A percentile compares a stretch with the other conserved stretches of the same genome.
These are phyloP conservation scores for Leishmania major DNA, from an alignment of 208 protist genomes.

Conservation along the genomic window DNA sequence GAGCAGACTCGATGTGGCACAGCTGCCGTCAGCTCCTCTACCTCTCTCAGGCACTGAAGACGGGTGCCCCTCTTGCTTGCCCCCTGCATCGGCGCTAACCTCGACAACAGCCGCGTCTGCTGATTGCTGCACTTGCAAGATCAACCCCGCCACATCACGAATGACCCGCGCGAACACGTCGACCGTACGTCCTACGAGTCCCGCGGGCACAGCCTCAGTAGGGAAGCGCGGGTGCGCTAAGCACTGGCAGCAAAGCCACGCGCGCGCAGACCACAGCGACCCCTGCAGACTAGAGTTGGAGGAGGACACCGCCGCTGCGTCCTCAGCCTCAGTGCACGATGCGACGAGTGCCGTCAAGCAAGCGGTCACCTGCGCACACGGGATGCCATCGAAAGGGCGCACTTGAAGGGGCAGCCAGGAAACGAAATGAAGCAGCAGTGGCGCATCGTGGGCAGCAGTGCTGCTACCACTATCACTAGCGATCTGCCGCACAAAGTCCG, in stretches of 20 bases:
- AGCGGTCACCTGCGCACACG: constrained; percentile 12
- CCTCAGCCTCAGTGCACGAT: not conserved
- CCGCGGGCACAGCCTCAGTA: constrained; percentile 40
- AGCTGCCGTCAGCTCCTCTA: not conserved
- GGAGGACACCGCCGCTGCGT: not conserved
- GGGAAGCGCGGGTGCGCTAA: constrained; percentile 62
- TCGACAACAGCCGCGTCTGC: constrained; percentile 5
- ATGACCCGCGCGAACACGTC: constrained; percentile 48
- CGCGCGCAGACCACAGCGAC: constrained; percentile 25
- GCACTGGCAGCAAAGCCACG: constrained; percentile 52
- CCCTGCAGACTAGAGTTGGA: not conserved
- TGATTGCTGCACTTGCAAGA: constrained; percentile 15
- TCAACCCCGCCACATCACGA: constrained; percentile 29
- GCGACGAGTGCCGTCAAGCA: constrained; percentile 36
- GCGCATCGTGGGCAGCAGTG: not conserved
- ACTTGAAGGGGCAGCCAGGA: constrained; percentile 38
- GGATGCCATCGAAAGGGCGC: constrained; percentile 46
- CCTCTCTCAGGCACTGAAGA: not conserved
- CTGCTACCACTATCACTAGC: not conserved
- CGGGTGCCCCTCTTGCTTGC: not conserved
- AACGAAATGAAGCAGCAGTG: constrained; percentile 28
- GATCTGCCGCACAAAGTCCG: constrained; percentile 13
- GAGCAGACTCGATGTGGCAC: constrained; percentile 8
- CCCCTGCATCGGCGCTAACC: not conserved
- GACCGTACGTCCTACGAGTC: constrained; percentile 46